Base-by-base conservation (phyloP, 768 basidiomycete genomes). In the Pluteus cervinus region DNA sequence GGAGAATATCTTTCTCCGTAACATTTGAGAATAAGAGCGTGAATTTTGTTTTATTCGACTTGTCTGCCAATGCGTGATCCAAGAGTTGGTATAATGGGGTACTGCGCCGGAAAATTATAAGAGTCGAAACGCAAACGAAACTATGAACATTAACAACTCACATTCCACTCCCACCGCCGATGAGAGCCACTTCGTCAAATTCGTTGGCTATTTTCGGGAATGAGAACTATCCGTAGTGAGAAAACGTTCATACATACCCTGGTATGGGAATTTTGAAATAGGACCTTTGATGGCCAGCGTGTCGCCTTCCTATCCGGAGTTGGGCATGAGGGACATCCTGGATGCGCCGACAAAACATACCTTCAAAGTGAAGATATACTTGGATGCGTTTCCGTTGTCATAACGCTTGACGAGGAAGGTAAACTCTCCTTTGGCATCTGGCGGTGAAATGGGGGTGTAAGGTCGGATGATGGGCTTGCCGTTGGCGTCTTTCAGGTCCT, bases 131-230 rank as follows among this genome's bases (percentile, higher is more conserved):
- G 20, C 6, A 7, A 11, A 33, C 21, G 22, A 6, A 17, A 8
- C 16, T 33, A 37, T 30, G 30, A 34, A 23, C 25, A 18, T 17
- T 29, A 26, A 36, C 32, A 23, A 63, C 80, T 50, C 51, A 85
- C 82, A 98, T 90, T 56, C 96, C 96, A 47, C 79, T 85, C 37
- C 96, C 96, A 37, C 96, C 96, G 23, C 88, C 89, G 50, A 98
- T 88, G 50, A 93, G 69, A 9, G 82, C 86, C 38, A 96, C 81
- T 48, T 91, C 69, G 15, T 92, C 86, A 36, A 84, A 81, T 57
- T 90, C 76, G 57, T 89, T 88, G 46, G 69, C 86, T 89, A 46
- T 32, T n/a, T 35, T 43, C 24, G 7, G 21, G 33, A 33, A 22
- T n/a, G n/a, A n/a, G n/a, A n/a, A n/a, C n/a, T n/a, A n/a, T n/a